Base-by-base conservation (phyloP, 305 asterid species). In the Fraxinus albicans region DNA sequence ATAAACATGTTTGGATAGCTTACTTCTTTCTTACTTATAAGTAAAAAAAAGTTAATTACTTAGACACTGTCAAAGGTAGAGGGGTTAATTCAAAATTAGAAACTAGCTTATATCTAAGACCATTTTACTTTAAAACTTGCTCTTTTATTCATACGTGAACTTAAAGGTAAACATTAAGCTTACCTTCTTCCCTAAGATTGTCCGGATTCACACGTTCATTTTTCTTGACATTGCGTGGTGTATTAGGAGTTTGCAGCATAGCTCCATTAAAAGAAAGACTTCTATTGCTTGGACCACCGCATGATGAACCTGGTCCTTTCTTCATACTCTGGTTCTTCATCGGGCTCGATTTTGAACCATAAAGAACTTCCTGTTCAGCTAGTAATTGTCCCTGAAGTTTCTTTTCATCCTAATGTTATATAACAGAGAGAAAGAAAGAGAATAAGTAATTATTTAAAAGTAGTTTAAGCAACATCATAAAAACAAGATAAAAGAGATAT, bases 281-380 rank as follows among this genome's bases (percentile, higher is more conserved):
- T 78, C 90, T 85, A 74, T 79, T 88, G 83, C 85, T 84, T 67
- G 83, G 86, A 33, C 80, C 89, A 65, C 85, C 36, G 21, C 72
- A 83, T 27, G 92, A 88, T 76, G 84, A 63, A 36, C 90, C 75
- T 40, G 85, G 38, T 73, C 89, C 87, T 81, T 88, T 89, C 72
- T 83, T 89, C 81, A 78, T 87, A 75, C 87, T 87, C 81, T 83
- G 90, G 82, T 83, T 85, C 83, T 88, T 89, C 91, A 89, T 86
- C 27, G 92, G 92, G 73, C 92, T 89, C 29, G 92, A 91, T 79
- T 89, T 89, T 72, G 92, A 89, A 73, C 92, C 92, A 82, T 88
- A 89, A 55, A 88, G 86, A 21, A 88, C 90, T 84, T 89, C 92
- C 82, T 89, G 92, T 77, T 89, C 92, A 7, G 92, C 87, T 60